phyloP scores from a whole-genome alignment of 2,329 filamentous ascomycete genomes.

The Xylaria sp. region DNA sequence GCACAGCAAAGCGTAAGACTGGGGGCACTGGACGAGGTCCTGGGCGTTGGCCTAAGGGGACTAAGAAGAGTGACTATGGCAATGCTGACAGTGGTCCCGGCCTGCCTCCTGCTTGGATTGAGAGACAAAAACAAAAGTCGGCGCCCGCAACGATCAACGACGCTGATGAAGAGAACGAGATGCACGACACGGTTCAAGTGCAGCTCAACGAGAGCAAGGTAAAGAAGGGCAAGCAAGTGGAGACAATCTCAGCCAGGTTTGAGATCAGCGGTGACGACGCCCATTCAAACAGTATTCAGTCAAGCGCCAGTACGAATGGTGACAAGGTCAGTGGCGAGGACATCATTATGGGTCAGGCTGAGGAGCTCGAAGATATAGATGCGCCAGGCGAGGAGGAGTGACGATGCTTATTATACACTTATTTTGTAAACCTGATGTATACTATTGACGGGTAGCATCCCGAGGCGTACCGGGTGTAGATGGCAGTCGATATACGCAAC shows the following conservation, averaged over 20 bases:
- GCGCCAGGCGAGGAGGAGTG: constrained; percentile 33
- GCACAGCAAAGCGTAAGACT: constrained; percentile 62
- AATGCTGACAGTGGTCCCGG: constrained; percentile 73
- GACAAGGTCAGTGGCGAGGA: constrained; percentile 29
- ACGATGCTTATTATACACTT: constrained; percentile 2
- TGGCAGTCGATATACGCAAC: constrained; percentile 7
- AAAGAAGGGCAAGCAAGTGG: constrained; percentile 46
- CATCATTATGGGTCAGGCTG: constrained; percentile 25
- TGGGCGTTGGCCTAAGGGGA: constrained; percentile 73
- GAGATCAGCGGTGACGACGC: constrained; percentile 33
- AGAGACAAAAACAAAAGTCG: constrained; percentile 43
- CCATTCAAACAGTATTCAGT: constrained; percentile 15
- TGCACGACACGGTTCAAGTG: constrained; percentile 50
- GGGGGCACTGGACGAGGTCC: constrained; percentile 72
- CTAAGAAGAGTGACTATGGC: constrained; percentile 74
- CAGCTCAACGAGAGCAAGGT: constrained; percentile 51
- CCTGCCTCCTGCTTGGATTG: constrained; percentile 66
- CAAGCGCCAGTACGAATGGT: constrained; percentile 26
- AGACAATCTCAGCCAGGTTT: constrained; percentile 39
- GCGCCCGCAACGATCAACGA: constrained; percentile 28
- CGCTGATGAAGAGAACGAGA: constrained; percentile 42
- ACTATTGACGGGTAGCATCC: constrained; percentile 17
- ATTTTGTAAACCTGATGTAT: constrained; percentile 28
- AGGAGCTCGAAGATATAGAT: constrained; percentile 30
- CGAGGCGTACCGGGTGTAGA: constrained; percentile 23